phyloP scores from a whole-genome alignment of 1,284 basidiomycete species.

The Cerrena zonata region DNA sequence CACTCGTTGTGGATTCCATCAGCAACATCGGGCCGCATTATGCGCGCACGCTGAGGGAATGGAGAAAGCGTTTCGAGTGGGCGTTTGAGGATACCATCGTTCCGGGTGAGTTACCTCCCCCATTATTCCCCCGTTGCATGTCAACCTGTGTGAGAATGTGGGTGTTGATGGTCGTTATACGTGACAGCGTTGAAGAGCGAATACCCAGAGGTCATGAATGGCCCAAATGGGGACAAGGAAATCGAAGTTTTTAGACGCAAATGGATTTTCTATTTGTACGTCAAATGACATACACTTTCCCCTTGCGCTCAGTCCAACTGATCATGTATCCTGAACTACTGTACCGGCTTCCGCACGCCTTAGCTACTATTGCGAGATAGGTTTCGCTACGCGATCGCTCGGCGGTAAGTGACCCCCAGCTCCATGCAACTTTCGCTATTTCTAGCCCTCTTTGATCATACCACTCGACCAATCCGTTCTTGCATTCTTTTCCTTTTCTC shows the following conservation, averaged over 20 bases:
- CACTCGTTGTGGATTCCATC: constrained; percentile 65
- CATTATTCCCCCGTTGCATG: background rate
- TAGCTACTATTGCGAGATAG: constrained; percentile 73
- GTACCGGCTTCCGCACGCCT: background rate
- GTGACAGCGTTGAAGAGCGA: constrained; percentile 48
- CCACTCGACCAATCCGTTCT: background rate
- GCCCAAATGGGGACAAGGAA: constrained; percentile 43
- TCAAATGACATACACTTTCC: background rate
- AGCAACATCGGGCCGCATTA: constrained; percentile 82
- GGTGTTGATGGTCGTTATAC: background rate
- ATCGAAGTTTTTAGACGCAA: constrained; percentile 75
- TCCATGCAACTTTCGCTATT: no score
- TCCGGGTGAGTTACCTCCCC: constrained; percentile 26
- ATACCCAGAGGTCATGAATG: constrained; percentile 49
- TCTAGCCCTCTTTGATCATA: background rate
- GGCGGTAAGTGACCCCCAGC: constrained; percentile 43
- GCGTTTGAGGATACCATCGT: constrained; percentile 60
- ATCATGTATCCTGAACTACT: background rate
- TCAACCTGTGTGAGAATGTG: background rate
- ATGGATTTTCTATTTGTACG: constrained; percentile 63
- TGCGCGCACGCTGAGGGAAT: constrained; percentile 78
- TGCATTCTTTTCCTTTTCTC: no score
- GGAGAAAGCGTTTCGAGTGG: constrained; percentile 62
- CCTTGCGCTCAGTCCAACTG: background rate
- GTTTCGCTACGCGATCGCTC: constrained; percentile 64